These are phyloP conservation scores for apple (Malus domestica) DNA, from an alignment of 306 rosid species.

Conservation along the genomic window DNA sequence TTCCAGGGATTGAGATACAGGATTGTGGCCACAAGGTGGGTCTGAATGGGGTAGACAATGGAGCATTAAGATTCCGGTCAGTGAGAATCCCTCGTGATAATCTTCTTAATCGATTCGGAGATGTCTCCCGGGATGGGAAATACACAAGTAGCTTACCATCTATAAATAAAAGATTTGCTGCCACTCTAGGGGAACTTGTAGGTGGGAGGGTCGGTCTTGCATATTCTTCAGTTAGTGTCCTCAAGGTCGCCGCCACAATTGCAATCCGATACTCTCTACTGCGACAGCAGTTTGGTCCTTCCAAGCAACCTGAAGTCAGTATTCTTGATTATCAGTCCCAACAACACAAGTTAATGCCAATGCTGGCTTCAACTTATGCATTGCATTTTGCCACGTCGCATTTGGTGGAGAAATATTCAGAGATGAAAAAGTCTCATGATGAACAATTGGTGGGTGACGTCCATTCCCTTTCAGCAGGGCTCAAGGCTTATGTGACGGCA, in stretches of 20 bases:
- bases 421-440: slow-evolving; percentile 75
- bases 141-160: slow-evolving; percentile 76
- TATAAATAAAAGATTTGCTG: slow-evolving; percentile 80
- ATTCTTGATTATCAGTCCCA: slow-evolving; percentile 97
- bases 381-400: slow-evolving; percentile 66
- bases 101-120: slow-evolving; percentile 91
- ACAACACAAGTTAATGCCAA: slow-evolving; percentile 96
- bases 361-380: slow-evolving; percentile 94
- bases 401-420: slow-evolving; percentile 71
- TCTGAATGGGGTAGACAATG: slow-evolving; percentile 93
- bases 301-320: slow-evolving; percentile 77
- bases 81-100: slow-evolving; percentile 93
- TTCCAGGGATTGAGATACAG: slow-evolving; percentile 88
- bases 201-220: slow-evolving; percentile 99
- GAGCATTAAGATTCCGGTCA: slow-evolving; percentile 76
- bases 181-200: slow-evolving; percentile 89
- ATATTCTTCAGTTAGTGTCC: slow-evolving; percentile 81
- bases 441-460: slow-evolving; percentile 79
- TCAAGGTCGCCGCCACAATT: slow-evolving; percentile 71
- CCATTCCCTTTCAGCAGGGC: slow-evolving; percentile 87
- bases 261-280: slow-evolving; percentile 82
- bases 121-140: slow-evolving; percentile 88
- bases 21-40: slow-evolving; percentile 97
- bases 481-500: slow-evolving; percentile 80
- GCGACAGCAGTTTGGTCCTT: slow-evolving; percentile 97